phyloP scores from a whole-genome alignment of 495 filamentous ascomycete species.

The Mytilinidion resinicola region DNA sequence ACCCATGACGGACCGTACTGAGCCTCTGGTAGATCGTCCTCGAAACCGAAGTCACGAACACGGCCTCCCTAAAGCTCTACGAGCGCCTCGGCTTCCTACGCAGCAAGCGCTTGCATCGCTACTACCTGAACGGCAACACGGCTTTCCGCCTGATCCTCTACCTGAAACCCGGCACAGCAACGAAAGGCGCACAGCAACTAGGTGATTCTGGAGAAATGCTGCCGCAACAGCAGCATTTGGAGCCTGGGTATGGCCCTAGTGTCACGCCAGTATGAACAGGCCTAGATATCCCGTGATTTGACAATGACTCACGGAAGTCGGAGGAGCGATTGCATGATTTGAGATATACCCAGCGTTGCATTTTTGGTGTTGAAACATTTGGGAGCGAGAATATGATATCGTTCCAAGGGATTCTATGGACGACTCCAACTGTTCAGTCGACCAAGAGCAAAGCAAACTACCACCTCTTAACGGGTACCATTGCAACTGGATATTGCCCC shows the following conservation, averaged over 20 bases:
- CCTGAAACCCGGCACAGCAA: constrained; percentile 55
- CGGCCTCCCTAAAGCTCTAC: constrained; percentile 86
- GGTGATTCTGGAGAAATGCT: background rate
- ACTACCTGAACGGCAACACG: constrained; percentile 94
- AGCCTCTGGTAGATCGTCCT: constrained; percentile 60
- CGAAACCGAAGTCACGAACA: constrained; percentile 95
- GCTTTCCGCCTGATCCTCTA: constrained; percentile 84
- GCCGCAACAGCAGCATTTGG: background rate
- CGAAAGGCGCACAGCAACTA: constrained; percentile 7
- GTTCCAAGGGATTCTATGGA: too few relatives aligned
- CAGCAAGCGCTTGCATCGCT: constrained; percentile 89
- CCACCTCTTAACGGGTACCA: too few relatives aligned
- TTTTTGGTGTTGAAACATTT: too few relatives aligned
- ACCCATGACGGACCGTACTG: background rate
- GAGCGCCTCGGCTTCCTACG: constrained; percentile 87
- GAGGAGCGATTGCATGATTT: too few relatives aligned
- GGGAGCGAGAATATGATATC: too few relatives aligned
- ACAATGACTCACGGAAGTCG: too few relatives aligned
- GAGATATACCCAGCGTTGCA: too few relatives aligned
- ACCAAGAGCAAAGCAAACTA: too few relatives aligned
- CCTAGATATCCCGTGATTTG: background rate
- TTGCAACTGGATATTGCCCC: too few relatives aligned
- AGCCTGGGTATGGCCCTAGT: background rate
- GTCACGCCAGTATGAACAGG: background rate
- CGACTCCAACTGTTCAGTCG: too few relatives aligned